These are phyloP conservation scores for Populus pruinosa DNA, from an alignment of 345 rosid species.

Conservation along the genomic window DNA sequence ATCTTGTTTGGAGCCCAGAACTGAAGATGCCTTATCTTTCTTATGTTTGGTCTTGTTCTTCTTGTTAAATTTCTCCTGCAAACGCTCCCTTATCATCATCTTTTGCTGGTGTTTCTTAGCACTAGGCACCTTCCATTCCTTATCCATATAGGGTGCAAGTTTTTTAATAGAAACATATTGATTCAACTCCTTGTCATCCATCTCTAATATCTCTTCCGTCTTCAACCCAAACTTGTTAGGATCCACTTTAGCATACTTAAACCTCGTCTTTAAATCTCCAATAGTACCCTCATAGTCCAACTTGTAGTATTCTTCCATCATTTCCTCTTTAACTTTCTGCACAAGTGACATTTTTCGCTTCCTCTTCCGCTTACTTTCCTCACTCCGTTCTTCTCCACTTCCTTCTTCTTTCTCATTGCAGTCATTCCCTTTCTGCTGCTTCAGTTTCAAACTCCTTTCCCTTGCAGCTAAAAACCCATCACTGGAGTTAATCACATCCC, in stretches of 20 bases:
- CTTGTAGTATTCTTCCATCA: conserved; percentile 86
- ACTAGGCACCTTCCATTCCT: conserved; percentile 71
- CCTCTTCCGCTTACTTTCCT: conserved; percentile 61
- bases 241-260: conserved; percentile 67
- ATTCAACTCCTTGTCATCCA: conserved; percentile 75
- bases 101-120: conserved; percentile 50
- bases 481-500: conserved; percentile 48
- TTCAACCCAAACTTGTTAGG: conserved; percentile 64
- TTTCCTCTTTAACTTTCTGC: conserved; percentile 59
- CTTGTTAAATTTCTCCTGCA: conserved; percentile 30
- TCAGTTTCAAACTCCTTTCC: conserved; percentile 47
- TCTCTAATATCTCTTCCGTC: conserved; percentile 49
- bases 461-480: conserved; percentile 68
- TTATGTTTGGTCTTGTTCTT: conserved; percentile 38
- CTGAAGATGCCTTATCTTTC: conserved; percentile 16
- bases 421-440: conserved; percentile 27
- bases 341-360: conserved; percentile 62
- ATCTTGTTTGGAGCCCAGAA: conserved; percentile 16
- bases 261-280: conserved; percentile 87
- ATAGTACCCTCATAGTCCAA: conserved; percentile 89
- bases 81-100: conserved; percentile 44
- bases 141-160: conserved; percentile 69
- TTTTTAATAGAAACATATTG: conserved; percentile 80
- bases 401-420: conserved; percentile 16
- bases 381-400: conserved; percentile 17